Base-by-base conservation (phyloP, 768 basidiomycete species). In the Amanita subjunquillea region DNA sequence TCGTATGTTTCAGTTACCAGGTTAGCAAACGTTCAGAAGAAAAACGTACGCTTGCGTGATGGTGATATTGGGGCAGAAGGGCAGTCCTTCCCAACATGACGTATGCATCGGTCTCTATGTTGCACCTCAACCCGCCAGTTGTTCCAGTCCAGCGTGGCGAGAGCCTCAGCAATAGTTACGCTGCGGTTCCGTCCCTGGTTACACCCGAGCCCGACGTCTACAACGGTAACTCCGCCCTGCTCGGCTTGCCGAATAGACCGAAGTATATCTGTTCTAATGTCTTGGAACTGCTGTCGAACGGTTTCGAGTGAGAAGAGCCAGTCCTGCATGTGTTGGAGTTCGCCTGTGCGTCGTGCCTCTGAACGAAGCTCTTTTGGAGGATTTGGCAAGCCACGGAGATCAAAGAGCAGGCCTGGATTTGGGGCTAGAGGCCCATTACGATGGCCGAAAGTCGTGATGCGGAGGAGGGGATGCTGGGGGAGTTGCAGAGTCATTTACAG, bases 81-180 rank as follows among this genome's bases (percentile, higher is more conserved):
- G 6, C 1, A 25, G 25, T 52, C 51, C n/a, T 52, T 52, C n/a
- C 51, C 51, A 7, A 36, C 42, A 45, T 53, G 51, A 10, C 13
- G 50, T 6, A 51, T 6, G 6, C 42, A 39, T 13, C 41, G 42
- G 17, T 53, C 51, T 17, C 51, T 9, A 39, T 53, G 51, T 8
- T 46, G 43, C 1, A 53, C 51, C 15, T 45, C 43, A 2, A 46
- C 51, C 9, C 17, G 3, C 51, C 51, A 53, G 15, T 20, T 25
- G 12, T 37, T 32, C 51, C 51, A 53, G 17, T 46, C 44, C 7
- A 53, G 23, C 2, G 43, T 27, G 2, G 32, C 51, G 8, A 53
- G 25, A 20, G 51, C 43, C 32, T 53, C 51, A 22, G 43, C 51
- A n/a, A 53, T 37, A 3, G 51, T 46, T 13, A 53, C 51, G n/a